Evolutionary conservation across 2,329 filamentous ascomycete species (phyloP), one percentile per base, ranked within the genome.

Genomic region (Fusarium sp.): DNA sequence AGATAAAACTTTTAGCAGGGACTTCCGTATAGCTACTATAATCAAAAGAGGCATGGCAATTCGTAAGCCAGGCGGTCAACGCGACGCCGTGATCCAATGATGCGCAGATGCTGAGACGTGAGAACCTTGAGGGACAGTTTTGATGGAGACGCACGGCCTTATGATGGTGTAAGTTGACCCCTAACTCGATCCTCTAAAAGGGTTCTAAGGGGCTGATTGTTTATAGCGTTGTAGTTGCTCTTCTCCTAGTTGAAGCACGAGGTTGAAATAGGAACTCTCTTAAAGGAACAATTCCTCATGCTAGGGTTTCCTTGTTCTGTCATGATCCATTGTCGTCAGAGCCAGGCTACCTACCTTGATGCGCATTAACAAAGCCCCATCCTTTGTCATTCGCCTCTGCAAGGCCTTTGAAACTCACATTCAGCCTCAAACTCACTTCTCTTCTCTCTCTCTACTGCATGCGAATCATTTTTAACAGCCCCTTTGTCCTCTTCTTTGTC

Each of bases 91-190:
- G 42, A 61, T 65, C 76, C 74, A 78, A 78, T 77, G 48, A 62
- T 51, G 62, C 41, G 64, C 18, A 45, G 58, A 48, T 54, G 41
- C 62, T 55, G 66, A 71, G 53, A 69, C 64, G 63, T 71, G 77
- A 78, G 77, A 78, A 78, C 77, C 77, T 60, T 78, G 77, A 78
- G 72, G 76, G 77, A 74, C 74, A 78, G 58, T 32, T 61, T 54
- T 50, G 35, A 65, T 68, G 54, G 53, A 60, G 69, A 65, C 57
- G 56, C 69, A 67, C 69, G 53, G 62, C 44, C 68, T 70, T 55
- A 66, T 70, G 61, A 70, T 61, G 47, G 47, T 39, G 50, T 47
- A 69, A 59, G 53, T 69, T 60, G 63, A 73, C 65, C 71, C 69
- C 71, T 54, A 69, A 58, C 50, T 50, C n/a, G 22, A 58, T 51